phyloP scores from a whole-genome alignment of 768 basidiomycete species.

The Collybiopsis confluens region DNA sequence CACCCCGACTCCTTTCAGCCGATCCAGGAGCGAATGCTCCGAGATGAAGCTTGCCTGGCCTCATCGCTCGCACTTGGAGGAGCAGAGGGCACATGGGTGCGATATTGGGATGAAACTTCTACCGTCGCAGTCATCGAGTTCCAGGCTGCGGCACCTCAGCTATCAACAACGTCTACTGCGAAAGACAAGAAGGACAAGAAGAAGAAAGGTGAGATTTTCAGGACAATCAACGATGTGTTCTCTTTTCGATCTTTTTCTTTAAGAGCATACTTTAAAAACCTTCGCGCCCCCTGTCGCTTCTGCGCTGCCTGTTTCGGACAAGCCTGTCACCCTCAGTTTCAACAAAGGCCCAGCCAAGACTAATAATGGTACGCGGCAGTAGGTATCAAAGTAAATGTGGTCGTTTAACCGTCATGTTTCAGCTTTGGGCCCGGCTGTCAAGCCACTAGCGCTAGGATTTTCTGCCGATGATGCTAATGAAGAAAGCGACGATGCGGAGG shows the following conservation, averaged over 20 bases:
- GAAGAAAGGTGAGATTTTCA: slow-evolving; percentile 49
- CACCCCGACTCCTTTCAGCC: slow-evolving; percentile 89
- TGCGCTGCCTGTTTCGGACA: slow-evolving; percentile 67
- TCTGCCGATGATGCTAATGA: slow-evolving; percentile 58
- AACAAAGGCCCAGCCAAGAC: slow-evolving; percentile 45
- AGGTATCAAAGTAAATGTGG: not conserved
- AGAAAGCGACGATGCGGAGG: slow-evolving; percentile 39
- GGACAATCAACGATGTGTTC: not conserved
- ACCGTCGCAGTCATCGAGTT: slow-evolving; percentile 74
- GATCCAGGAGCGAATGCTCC: slow-evolving; percentile 64
- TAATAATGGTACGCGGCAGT: slow-evolving; percentile 19
- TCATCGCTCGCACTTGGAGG: slow-evolving; percentile 71
- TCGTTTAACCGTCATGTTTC: slow-evolving; percentile 9
- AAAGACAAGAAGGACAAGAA: slow-evolving; percentile 62
- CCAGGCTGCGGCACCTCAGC: slow-evolving; percentile 60
- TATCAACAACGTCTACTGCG: slow-evolving; percentile 30
- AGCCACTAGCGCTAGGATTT: slow-evolving; percentile 56
- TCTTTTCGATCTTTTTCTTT: slow-evolving; percentile 13
- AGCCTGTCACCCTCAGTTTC: slow-evolving; percentile 77
- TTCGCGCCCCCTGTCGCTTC: slow-evolving; percentile 53
- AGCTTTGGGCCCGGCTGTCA: slow-evolving; percentile 18
- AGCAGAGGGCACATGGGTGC: slow-evolving; percentile 66
- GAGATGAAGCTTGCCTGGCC: slow-evolving; percentile 72
- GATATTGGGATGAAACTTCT: slow-evolving; percentile 91
- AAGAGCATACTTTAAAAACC: slow-evolving; percentile 27